phyloP scores from a whole-genome alignment of 106 monocot genomes.

The Dendrobium nobile region DNA sequence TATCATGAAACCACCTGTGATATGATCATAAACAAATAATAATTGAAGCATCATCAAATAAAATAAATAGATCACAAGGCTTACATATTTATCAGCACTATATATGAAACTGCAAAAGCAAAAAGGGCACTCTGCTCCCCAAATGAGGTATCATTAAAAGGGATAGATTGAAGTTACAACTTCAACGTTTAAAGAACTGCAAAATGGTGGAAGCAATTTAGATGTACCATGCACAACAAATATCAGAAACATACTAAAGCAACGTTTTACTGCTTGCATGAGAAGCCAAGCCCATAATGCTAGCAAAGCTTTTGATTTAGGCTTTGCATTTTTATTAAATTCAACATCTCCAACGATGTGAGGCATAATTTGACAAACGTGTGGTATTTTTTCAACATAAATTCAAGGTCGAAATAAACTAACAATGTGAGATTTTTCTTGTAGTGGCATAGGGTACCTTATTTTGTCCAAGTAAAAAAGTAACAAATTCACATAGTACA shows the following conservation, averaged over 20 bases:
- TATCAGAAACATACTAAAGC: background rate
- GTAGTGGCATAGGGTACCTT: background rate
- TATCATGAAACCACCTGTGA: conserved; percentile 96
- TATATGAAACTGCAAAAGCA: conserved; percentile 91
- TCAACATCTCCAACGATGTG: background rate
- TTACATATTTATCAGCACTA: conserved; percentile 97
- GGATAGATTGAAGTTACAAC: background rate
- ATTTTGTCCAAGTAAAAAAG: background rate
- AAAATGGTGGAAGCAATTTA: background rate
- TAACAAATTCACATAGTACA: background rate
- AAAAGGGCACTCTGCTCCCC: conserved; percentile 98
- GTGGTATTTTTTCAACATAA: background rate
- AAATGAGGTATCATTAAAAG: conserved; percentile 88
- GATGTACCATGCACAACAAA: background rate
- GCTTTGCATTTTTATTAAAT: background rate
- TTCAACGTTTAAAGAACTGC: background rate
- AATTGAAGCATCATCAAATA: background rate
- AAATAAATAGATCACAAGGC: conserved; percentile 10
- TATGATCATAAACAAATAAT: background rate
- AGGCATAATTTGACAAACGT: background rate
- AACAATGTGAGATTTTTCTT: background rate
- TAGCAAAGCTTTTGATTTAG: background rate
- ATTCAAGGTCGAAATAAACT: background rate
- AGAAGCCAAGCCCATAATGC: background rate
- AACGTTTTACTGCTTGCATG: background rate